phyloP scores from a whole-genome alignment of 768 basidiomycete genomes.

The Lactifluus piperatus region DNA sequence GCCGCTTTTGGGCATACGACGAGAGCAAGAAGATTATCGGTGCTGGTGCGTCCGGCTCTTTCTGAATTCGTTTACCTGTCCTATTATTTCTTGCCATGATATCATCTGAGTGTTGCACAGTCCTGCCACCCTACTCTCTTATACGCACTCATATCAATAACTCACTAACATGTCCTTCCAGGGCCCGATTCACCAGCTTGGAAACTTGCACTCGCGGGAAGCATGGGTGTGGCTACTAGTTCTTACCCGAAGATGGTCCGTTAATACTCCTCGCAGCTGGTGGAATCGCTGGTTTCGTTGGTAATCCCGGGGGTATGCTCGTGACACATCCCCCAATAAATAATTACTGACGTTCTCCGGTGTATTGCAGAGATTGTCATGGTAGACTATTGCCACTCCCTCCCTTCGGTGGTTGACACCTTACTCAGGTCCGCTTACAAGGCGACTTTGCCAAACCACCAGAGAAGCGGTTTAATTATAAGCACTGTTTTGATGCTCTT shows the following conservation, averaged over 20 bases:
- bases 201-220: slow-evolving; percentile 74
- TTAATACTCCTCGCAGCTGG: slow-evolving; percentile 44
- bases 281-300: slow-evolving; percentile 77
- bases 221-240: slow-evolving; percentile 51
- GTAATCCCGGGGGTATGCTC: slow-evolving; percentile 70
- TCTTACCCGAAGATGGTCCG: background rate
- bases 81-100: background rate
- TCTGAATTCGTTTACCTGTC: background rate
- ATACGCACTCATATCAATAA: no score
- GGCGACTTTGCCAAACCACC: slow-evolving; percentile 85
- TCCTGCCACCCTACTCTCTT: background rate
- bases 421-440: slow-evolving; percentile 62
- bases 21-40: slow-evolving; percentile 80
- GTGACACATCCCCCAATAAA: background rate
- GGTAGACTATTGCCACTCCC: slow-evolving; percentile 27
- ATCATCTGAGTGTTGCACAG: background rate
- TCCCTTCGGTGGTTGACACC: background rate
- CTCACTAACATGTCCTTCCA: slow-evolving; percentile 11
- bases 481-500: slow-evolving; percentile 81
- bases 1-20: slow-evolving; percentile 90
- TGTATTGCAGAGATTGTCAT: slow-evolving; percentile 57
- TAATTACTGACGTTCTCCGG: background rate
- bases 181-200: slow-evolving; percentile 66
- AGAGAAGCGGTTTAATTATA: slow-evolving; percentile 85
- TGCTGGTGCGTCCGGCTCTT: slow-evolving; percentile 33